Evolutionary conservation across 345 rosid genomes (phyloP), one percentile per base, ranked within the genome.

Genomic region (Nephelium lappaceum): DNA sequence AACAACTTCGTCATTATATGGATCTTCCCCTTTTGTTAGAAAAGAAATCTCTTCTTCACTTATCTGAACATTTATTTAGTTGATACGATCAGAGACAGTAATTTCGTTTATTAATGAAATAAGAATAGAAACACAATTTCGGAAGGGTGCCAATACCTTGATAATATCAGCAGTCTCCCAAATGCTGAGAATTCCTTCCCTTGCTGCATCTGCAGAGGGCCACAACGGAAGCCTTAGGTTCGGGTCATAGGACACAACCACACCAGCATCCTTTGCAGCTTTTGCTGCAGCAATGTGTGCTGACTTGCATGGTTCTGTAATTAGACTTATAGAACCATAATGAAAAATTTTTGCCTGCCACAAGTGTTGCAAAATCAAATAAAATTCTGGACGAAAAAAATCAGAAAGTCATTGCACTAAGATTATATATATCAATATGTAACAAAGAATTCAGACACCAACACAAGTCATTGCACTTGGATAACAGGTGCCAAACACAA

Each of bases 261-360:
- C 97, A 78, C 99, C 97, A 27, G 98, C 97, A 27, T 91, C 98
- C 85, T 93, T 96, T 42, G 98, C 97, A 66, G 97, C 94, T 84
- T 89, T 96, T 8, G 92, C 87, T 69, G 98, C 99, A 68, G 99
- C 95, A 42, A 92, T 85, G 83, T 96, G 99, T 0, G 99, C 97
- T 21, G 98, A 91, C 81, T 88, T 96, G 85, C 98, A 91, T 71
- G 98, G 99, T 72, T 96, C 99, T 10, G 97, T 92, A 82, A 96
- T 96, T 47, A 96, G 95, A 89, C 99, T 96, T 82, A 93, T 96
- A 2, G 99, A 96, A 78, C 99, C 99, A 43, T 91, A 93, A 75
- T 93, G 99, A 73, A 96, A 88, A 75, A 94, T 92, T 81, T 91
- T 94, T 11, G 99, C 99, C 98, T 93, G 90, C 51, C 80, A 84